phyloP scores from a whole-genome alignment of 495 filamentous ascomycete genomes.

The Talaromyces thailandensis region DNA sequence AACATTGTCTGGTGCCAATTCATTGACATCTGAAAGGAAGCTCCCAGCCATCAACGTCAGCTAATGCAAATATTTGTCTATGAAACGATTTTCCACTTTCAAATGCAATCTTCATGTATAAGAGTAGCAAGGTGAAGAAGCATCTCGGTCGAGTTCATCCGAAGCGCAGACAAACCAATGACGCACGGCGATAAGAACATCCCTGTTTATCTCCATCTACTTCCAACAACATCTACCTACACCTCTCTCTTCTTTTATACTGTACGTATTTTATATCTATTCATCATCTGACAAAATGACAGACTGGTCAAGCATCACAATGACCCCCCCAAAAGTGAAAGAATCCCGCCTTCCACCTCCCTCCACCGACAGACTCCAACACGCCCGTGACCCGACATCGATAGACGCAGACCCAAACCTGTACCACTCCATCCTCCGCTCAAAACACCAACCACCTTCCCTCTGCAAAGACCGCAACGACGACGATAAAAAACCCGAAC shows the following conservation, averaged over 20 bases:
- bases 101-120: not conserved
- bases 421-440: not conserved
- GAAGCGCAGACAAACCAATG: not conserved
- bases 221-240: not conserved
- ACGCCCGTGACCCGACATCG: not conserved
- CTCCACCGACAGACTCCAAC: not conserved
- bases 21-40: no score
- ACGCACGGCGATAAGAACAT: not conserved
- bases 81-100: not conserved
- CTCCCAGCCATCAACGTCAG: no score
- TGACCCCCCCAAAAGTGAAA: slow-evolving; percentile 8
- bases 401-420: not conserved
- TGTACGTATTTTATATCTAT: not conserved
- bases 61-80: no score
- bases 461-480: not conserved
- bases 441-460: not conserved
- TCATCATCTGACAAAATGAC: not conserved
- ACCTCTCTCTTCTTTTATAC: not conserved
- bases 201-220: not conserved
- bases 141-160: not conserved
- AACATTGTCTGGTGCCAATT: no score
- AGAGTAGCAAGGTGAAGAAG: not conserved
- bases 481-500: slow-evolving; percentile 6
- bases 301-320: not conserved
- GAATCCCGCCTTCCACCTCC: slow-evolving; percentile 10